phyloP scores from a whole-genome alignment of 2,329 filamentous ascomycete genomes.

The Coleophoma eucalyptorum region DNA sequence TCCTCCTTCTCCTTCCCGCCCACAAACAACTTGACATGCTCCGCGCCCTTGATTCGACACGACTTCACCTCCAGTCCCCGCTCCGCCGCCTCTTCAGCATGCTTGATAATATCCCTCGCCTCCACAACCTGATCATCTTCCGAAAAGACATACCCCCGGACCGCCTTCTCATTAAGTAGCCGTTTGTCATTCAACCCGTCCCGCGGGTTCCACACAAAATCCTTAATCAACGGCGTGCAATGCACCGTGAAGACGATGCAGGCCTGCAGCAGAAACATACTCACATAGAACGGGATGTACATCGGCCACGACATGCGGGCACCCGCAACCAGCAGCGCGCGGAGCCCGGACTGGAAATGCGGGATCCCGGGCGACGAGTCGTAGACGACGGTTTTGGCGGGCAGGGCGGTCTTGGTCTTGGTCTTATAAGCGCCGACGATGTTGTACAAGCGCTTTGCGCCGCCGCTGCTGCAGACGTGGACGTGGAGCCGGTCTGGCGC shows the following conservation, averaged over 20 bases:
- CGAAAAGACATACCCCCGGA: constrained; percentile 23
- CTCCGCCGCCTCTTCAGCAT: constrained; percentile 17
- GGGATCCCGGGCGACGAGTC: constrained; percentile 22
- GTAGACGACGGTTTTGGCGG: constrained; percentile 9
- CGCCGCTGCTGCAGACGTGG: constrained; percentile 56
- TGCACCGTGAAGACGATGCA: not conserved
- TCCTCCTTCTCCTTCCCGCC: not conserved
- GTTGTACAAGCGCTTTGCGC: constrained; percentile 32
- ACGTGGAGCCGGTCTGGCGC: constrained; percentile 36
- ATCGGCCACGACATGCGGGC: constrained; percentile 9
- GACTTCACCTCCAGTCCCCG: constrained; percentile 12
- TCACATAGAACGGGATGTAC: constrained; percentile 10
- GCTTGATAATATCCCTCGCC: constrained; percentile 20
- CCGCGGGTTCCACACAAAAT: constrained; percentile 11
- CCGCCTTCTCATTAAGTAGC: constrained; percentile 4
- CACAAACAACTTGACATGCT: not conserved
- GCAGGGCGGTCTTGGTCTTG: constrained; percentile 11
- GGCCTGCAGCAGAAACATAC: not conserved
- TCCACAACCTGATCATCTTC: constrained; percentile 19
- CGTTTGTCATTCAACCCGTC: constrained; percentile 16
- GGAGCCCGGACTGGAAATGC: constrained; percentile 19
- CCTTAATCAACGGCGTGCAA: not conserved
- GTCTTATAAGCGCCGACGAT: constrained; percentile 11
- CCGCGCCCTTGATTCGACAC: constrained; percentile 11
- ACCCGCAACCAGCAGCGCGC: constrained; percentile 12